Conservation (phyloP, 345 rosid species). For the Adansonia digitata region DNA sequence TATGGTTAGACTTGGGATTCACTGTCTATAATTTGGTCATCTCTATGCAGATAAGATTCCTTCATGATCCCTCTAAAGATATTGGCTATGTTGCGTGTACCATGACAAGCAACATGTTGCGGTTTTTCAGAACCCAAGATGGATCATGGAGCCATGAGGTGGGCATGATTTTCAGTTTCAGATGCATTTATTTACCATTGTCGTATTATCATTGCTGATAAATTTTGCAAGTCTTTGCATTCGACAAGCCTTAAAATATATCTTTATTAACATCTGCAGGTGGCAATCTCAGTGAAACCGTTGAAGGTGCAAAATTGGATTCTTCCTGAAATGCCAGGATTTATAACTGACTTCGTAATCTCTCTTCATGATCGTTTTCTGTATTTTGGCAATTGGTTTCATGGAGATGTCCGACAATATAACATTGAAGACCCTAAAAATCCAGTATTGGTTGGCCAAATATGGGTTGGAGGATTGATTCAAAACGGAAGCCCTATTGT, state of each 20-base stretch:
- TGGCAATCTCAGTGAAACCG: constrained; percentile 64
- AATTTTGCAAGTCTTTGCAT: too few species aligned
- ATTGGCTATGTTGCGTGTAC: constrained; percentile 79
- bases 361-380: constrained; percentile 85
- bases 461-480: constrained; percentile 82
- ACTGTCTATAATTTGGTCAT: neutral
- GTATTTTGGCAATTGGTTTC: constrained; percentile 93
- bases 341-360: constrained; percentile 75
- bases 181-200: too few species aligned
- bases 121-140: constrained; percentile 67
- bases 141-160: constrained; percentile 89
- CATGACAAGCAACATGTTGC: constrained; percentile 72
- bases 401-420: constrained; percentile 89
- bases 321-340: constrained; percentile 94
- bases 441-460: constrained; percentile 70
- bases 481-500: constrained; percentile 62
- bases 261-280: too few species aligned
- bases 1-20: too few species aligned
- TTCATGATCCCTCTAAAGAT: constrained; percentile 81
- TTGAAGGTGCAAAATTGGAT: constrained; percentile 92
- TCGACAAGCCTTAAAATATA: too few species aligned
- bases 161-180: too few species aligned
- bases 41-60: constrained; percentile 63
- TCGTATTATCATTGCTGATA: too few species aligned
- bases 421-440: constrained; percentile 68